A percentile compares a stretch with the other conserved stretches of the same genome.
Conservation (phyloP, 805 yeast genomes). For the Cyberlindnera meyerae region DNA sequence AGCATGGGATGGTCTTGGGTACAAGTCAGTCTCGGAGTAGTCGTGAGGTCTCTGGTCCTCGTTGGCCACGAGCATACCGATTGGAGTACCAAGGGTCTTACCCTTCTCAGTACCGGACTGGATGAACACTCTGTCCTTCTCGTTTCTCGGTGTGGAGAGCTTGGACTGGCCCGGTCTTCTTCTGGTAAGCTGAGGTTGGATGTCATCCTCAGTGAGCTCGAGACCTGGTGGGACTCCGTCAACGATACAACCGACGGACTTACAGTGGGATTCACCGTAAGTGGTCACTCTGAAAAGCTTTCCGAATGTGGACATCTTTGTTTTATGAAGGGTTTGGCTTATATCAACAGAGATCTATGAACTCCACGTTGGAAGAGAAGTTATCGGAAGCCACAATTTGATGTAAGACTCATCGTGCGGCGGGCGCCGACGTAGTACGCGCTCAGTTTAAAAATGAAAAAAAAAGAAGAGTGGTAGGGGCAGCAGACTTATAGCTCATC, state of each 20-base stretch:
- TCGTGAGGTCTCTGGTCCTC: constrained; percentile 97
- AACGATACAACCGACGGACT: constrained; percentile 95
- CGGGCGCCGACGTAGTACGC: not conserved
- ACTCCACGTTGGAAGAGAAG: no score
- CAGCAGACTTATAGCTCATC: not conserved
- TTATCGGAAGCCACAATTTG: no score
- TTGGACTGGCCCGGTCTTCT: constrained; percentile 97
- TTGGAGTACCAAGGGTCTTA: constrained; percentile 88
- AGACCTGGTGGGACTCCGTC: constrained; percentile 98
- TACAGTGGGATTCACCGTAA: constrained; percentile 97
- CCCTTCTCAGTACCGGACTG: constrained; percentile 95
- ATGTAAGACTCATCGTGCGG: not conserved
- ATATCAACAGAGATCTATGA: no score
- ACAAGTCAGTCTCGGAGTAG: constrained; percentile 89
- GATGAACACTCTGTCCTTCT: constrained; percentile 86
- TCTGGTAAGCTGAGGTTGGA: constrained; percentile 93
- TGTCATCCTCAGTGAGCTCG: constrained; percentile 75
- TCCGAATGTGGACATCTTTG: constrained; percentile 69
- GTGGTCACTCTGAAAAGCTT: constrained; percentile 71
- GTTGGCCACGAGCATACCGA: constrained; percentile 87
- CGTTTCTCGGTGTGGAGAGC: constrained; percentile 91
- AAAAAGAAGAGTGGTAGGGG: not conserved
- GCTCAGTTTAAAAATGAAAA: not conserved
- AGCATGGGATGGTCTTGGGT: constrained; percentile 97
- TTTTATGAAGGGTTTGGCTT: no score